These are phyloP conservation scores for Apiospora pterosperma DNA, from an alignment of 2,329 filamentous ascomycete species.

Conservation along the genomic window DNA sequence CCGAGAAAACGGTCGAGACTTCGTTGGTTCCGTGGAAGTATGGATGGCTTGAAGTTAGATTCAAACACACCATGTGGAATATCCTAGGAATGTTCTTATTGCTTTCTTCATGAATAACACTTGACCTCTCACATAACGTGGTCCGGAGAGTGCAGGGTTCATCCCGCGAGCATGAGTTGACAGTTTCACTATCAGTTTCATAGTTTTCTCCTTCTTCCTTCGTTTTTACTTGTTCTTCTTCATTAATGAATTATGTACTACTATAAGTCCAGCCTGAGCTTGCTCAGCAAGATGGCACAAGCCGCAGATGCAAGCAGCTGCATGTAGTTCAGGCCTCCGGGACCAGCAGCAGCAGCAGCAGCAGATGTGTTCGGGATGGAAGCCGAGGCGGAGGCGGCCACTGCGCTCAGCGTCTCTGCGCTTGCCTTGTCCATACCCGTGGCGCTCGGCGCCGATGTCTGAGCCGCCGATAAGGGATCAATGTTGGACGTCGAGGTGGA, in stretches of 20 bases:
- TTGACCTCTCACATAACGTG: not conserved
- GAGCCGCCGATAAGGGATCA: not conserved
- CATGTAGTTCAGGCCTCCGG: not conserved
- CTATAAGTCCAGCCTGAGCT: not conserved
- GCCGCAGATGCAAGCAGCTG: not conserved
- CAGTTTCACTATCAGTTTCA: not conserved
- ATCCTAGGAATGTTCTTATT: not conserved
- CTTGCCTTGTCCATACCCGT: slow-evolving; percentile 1
- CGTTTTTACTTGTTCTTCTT: not conserved
- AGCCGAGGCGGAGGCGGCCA: not conserved
- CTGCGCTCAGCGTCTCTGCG: slow-evolving; percentile 1
- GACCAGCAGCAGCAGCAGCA: not conserved
- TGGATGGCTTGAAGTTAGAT: not conserved
- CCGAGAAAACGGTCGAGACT: not conserved
- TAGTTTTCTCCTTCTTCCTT: not conserved
- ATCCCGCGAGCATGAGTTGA: not conserved
- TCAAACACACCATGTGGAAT: not conserved
- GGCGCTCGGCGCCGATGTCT: not conserved
- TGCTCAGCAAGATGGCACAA: not conserved
- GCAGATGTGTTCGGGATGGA: not conserved
- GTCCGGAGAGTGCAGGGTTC: not conserved
- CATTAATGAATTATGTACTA: not conserved
- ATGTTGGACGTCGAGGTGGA: not conserved
- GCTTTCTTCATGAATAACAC: not conserved
- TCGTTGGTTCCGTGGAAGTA: not conserved